Evolutionary conservation across 2,329 filamentous ascomycete species (phyloP), one percentile per base, ranked within the genome.

Genomic region (Myrmaecium sp.): DNA sequence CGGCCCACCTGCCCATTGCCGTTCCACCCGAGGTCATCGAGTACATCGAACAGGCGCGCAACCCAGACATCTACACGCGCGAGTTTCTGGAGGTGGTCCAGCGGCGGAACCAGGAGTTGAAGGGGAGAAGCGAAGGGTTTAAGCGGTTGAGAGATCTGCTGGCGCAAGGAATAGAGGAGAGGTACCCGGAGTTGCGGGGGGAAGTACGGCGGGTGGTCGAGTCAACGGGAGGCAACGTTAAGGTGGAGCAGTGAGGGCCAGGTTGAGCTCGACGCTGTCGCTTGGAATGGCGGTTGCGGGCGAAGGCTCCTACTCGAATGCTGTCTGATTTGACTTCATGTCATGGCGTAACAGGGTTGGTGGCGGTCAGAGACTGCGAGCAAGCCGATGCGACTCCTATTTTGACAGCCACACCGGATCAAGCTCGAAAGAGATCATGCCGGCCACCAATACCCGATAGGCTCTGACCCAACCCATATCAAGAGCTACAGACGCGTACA

Each of bases 1-100:
- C 65, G 3, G 51, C 56, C n/a, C 43, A 58, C 11, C 51, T 64
- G 12, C 52, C 55, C 28, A 58, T 69, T 31, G 53, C 62, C 25
- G 58, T 74, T 2, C 69, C 70, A 0, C 59, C 66, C 4, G 69
- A 74, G 36, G 65, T 74, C 17, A 64, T 71, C 35, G 57, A 60
- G 29, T 75, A 74, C 42, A 66, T 75, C 17, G 68, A 74, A 38
- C 55, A 60, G 12, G 62, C 66, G 11, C 64, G 69, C 13, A 75
- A 75, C 39, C 70, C 69, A 5, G 69, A 74, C 38, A 73, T 74
- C 36, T 74, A 72, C 47, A 74, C 68, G 6, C 60, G 69, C 23
- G 68, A 74, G 37, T 72, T 74, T 35, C 66, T 74, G 23, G 69
- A 75, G 47, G 53, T 66, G 15, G 66, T 70, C 6, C 69, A 73